Evolutionary conservation across 2,329 filamentous ascomycete genomes (phyloP).

Genomic region (Bipolaris victoriae): DNA sequence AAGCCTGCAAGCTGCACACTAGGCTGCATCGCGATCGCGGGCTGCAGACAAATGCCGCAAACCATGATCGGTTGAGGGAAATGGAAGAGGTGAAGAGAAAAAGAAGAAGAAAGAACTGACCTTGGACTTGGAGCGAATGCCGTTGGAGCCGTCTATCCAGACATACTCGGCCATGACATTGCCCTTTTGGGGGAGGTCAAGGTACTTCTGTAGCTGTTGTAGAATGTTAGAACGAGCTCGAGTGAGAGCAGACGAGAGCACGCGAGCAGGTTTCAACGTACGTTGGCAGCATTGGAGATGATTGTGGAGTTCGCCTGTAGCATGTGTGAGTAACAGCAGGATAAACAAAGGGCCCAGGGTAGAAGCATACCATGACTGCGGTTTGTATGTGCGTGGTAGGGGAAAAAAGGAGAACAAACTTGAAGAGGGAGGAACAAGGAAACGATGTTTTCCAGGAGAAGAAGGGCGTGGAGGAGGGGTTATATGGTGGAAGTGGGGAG

Average conservation of each 20-base stretch:
- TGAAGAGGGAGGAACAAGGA: not conserved
- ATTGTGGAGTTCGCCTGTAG: conserved; percentile 49
- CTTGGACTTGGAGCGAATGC: conserved; percentile 92
- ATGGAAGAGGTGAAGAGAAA: not conserved
- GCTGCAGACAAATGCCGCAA: conserved; percentile 18
- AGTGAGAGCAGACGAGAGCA: conserved; percentile 13
- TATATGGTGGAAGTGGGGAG: conserved; percentile 17
- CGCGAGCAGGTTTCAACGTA: conserved; percentile 43
- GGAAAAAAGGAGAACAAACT: not conserved
- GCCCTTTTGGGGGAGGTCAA: conserved; percentile 87
- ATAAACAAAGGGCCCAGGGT: conserved; percentile 6
- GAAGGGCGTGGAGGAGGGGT: conserved; percentile 23
- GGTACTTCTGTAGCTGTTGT: conserved; percentile 85
- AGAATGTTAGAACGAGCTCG: conserved; percentile 37
- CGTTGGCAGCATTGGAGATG: conserved; percentile 57
- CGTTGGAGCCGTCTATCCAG: conserved; percentile 87
- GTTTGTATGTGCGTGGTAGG: conserved; percentile 21
- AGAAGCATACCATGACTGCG: conserved; percentile 43
- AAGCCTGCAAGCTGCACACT: conserved; percentile 7
- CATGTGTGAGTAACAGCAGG: conserved; percentile 8
- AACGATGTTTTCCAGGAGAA: conserved; percentile 9
- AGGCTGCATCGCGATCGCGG: conserved; percentile 7
- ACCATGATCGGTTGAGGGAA: not conserved
- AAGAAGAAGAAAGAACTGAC: conserved; percentile 61
- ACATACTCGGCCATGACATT: conserved; percentile 92